These are phyloP conservation scores for Herpetomonas tarakana DNA, from an alignment of 208 protist genomes.

Conservation along the genomic window DNA sequence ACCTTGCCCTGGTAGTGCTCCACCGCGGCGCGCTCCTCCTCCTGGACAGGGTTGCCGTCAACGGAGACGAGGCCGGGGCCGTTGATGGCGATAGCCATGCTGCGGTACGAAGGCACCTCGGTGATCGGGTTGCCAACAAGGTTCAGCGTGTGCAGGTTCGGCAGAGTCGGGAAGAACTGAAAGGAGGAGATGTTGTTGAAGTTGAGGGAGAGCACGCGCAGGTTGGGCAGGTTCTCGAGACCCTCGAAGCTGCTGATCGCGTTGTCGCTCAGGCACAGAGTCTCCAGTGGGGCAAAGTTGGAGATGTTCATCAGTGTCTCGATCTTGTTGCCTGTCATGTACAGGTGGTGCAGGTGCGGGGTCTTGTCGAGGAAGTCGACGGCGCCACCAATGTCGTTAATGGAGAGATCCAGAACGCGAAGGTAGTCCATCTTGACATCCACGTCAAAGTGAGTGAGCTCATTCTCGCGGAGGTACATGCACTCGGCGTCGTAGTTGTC, in stretches of 20 bases:
- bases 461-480: slow-evolving; percentile 92
- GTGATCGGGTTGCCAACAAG: slow-evolving; percentile 90
- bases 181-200: slow-evolving; percentile 92
- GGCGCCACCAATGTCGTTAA: slow-evolving; percentile 86
- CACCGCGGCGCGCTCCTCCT: slow-evolving; percentile 80
- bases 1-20: slow-evolving; percentile 90
- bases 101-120: slow-evolving; percentile 81
- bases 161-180: slow-evolving; percentile 78
- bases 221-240: slow-evolving; percentile 79
- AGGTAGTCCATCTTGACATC: slow-evolving; percentile 81
- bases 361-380: slow-evolving; percentile 82
- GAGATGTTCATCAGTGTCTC: slow-evolving; percentile 79
- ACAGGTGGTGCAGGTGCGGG: slow-evolving; percentile 87
- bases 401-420: slow-evolving; percentile 89
- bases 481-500: slow-evolving; percentile 84
- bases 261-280: slow-evolving; percentile 91
- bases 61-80: slow-evolving; percentile 76
- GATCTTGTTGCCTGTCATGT: slow-evolving; percentile 92
- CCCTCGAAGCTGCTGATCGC: slow-evolving; percentile 88
- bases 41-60: slow-evolving; percentile 83
- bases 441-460: slow-evolving; percentile 82
- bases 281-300: slow-evolving; percentile 81
- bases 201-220: slow-evolving; percentile 91
- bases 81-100: slow-evolving; percentile 90
- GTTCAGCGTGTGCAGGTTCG: slow-evolving; percentile 89